These are phyloP conservation scores for Backusella australiensis DNA, from an alignment of 192 early-diverging fungal species.

Conservation along the genomic window DNA sequence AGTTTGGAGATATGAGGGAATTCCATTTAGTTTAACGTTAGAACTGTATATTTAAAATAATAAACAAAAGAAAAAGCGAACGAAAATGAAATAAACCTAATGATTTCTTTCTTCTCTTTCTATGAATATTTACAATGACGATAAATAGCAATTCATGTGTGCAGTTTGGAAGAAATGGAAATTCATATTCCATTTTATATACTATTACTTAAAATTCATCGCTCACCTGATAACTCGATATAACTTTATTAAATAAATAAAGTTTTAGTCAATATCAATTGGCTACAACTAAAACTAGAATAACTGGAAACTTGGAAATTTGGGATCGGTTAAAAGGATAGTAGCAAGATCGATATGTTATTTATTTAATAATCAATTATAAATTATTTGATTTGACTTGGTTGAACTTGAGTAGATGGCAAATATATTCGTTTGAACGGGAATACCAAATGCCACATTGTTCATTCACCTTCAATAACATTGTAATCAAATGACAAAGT, in stretches of 20 bases:
- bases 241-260: background rate
- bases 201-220: background rate
- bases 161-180: background rate
- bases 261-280: background rate
- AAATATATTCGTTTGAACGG: background rate
- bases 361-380: background rate
- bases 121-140: background rate
- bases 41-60: background rate
- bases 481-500: background rate
- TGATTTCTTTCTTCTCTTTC: background rate
- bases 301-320: background rate
- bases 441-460: background rate
- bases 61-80: background rate
- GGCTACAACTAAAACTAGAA: background rate
- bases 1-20: background rate
- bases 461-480: background rate
- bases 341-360: background rate
- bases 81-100: background rate
- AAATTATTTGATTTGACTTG: background rate
- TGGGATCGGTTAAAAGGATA: background rate
- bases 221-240: background rate
- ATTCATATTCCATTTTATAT: background rate
- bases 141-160: background rate
- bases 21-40: background rate
- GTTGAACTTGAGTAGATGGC: background rate